These are phyloP conservation scores for Bruguiera sexangula DNA, from an alignment of 345 rosid genomes.

Conservation along the genomic window DNA sequence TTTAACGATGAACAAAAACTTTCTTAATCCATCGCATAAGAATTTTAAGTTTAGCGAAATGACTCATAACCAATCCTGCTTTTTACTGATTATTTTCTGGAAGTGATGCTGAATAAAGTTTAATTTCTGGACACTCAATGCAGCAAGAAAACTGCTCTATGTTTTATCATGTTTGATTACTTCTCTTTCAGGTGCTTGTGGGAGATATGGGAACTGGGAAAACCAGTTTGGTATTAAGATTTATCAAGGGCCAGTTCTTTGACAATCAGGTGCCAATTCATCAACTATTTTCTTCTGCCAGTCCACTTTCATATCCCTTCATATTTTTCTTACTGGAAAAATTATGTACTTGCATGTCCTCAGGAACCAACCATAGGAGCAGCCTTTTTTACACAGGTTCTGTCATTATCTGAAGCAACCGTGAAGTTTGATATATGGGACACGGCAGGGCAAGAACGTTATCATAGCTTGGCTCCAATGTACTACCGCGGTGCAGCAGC, in stretches of 20 bases:
- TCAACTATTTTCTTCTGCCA: not conserved
- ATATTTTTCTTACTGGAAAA: constrained; percentile 4
- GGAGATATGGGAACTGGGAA: constrained; percentile 76
- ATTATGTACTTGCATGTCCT: not conserved
- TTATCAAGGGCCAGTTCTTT: constrained; percentile 54
- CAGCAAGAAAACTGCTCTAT: too few species aligned
- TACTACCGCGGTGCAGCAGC: constrained; percentile 54
- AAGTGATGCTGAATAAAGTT: too few species aligned
- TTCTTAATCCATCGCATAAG: too few species aligned
- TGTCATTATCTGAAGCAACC: constrained; percentile 44
- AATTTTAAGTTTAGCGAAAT: too few species aligned
- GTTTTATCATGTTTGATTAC: not conserved
- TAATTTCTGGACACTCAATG: too few species aligned
- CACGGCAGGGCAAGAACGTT: constrained; percentile 50
- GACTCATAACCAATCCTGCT: too few species aligned
- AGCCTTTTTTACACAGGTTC: constrained; percentile 48
- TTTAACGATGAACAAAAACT: too few species aligned
- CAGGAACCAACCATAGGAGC: constrained; percentile 54
- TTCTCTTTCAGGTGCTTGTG: constrained; percentile 46
- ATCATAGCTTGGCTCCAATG: constrained; percentile 55
- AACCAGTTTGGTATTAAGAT: constrained; percentile 60
- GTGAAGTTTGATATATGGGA: constrained; percentile 54
- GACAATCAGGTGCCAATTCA: constrained; percentile 20
- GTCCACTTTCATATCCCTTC: not conserved
- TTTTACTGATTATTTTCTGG: too few species aligned